phyloP scores from a whole-genome alignment of 2,329 filamentous ascomycete species.

The Allantophomopsis lycopodina region DNA sequence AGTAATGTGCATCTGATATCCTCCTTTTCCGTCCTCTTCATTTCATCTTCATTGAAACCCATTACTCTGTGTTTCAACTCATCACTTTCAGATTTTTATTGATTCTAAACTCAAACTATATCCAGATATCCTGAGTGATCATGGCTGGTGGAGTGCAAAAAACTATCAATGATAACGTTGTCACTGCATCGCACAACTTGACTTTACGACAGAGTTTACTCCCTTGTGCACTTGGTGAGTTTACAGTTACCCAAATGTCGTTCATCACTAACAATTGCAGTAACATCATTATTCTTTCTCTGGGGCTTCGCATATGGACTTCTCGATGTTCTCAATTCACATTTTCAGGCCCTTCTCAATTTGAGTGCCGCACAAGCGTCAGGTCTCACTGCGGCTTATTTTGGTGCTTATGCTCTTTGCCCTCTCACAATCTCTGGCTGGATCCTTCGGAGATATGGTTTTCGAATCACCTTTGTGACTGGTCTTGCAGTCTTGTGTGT shows the following conservation, averaged over 20 bases:
- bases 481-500: slow-evolving; percentile 53
- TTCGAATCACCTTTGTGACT: slow-evolving; percentile 51
- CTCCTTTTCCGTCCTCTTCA: no score
- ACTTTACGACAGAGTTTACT: slow-evolving; percentile 26
- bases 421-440: slow-evolving; percentile 53
- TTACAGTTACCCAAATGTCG: background rate
- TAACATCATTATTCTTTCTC: slow-evolving; percentile 34
- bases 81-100: no score
- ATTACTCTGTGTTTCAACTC: no score
- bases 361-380: slow-evolving; percentile 15
- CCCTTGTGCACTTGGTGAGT: background rate
- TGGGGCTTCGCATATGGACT: slow-evolving; percentile 35
- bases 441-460: slow-evolving; percentile 50
- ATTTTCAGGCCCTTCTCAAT: slow-evolving; percentile 25
- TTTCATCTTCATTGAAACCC: no score
- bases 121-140: no score
- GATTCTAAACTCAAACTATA: no score
- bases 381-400: slow-evolving; percentile 18
- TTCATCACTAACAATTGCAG: slow-evolving; percentile 6
- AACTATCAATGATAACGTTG: background rate
- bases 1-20: no score
- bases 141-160: no score
- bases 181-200: slow-evolving; percentile 23
- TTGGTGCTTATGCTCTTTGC: slow-evolving; percentile 52
- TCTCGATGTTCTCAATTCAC: slow-evolving; percentile 27